These are phyloP conservation scores for Wickerhamomyces strasburgensis DNA, from an alignment of 805 yeast genomes.

Conservation along the genomic window DNA sequence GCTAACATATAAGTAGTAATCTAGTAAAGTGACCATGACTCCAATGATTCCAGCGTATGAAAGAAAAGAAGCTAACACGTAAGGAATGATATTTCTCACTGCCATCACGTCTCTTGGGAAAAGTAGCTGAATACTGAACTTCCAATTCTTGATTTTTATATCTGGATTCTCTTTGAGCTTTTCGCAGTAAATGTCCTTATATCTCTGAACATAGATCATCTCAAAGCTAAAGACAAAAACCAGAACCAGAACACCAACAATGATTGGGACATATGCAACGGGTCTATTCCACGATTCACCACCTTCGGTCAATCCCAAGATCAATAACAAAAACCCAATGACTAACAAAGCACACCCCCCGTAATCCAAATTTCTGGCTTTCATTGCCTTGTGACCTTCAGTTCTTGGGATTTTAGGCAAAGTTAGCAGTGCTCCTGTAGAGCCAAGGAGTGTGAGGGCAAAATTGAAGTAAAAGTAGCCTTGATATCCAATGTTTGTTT, in stretches of 20 bases:
- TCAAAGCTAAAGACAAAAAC: conserved; percentile 28
- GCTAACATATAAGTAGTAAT: conserved; percentile 26
- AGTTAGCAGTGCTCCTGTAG: conserved; percentile 16
- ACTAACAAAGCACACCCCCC: conserved; percentile 31
- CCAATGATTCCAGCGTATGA: conserved; percentile 20
- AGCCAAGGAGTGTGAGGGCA: conserved; percentile 24
- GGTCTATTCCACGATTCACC: conserved; percentile 39
- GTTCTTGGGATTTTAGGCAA: conserved; percentile 28
- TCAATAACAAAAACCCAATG: conserved; percentile 32
- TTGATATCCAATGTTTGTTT: conserved; percentile 33
- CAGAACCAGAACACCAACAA: conserved; percentile 32
- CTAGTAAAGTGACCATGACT: conserved; percentile 16
- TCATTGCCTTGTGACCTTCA: conserved; percentile 15
- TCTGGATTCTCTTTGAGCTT: conserved; percentile 2
- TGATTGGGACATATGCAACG: conserved; percentile 35
- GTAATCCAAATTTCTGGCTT: conserved; percentile 30
- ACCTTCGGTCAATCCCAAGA: conserved; percentile 41
- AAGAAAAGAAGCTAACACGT: conserved; percentile 18
- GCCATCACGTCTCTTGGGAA: conserved; percentile 27
- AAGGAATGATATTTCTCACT: conserved; percentile 25
- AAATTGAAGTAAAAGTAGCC: conserved; percentile 35
- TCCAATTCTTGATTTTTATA: conserved; percentile 9
- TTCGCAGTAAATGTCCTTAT: conserved; percentile 5
- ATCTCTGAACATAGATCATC: conserved; percentile 15
- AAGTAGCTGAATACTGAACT: conserved; percentile 17